Conservation (phyloP, 1,139 yeast genomes). For the Saccharomyces uvarum region DNA sequence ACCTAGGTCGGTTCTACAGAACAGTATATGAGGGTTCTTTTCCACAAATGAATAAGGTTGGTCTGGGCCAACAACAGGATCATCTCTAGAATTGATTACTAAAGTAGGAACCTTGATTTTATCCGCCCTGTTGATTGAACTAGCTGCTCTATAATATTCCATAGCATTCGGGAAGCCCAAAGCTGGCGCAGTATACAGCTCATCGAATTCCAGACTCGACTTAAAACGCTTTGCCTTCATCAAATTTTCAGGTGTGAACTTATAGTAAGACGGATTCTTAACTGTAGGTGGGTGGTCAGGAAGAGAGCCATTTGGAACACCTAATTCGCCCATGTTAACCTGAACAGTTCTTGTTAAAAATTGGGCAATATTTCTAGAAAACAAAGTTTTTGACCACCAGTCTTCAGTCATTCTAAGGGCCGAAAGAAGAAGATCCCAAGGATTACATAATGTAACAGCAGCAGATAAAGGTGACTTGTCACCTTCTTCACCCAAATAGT, state of each 20-base stretch:
- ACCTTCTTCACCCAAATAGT: conserved; percentile 71
- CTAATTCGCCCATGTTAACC: conserved; percentile 52
- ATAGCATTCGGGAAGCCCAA: conserved; percentile 64
- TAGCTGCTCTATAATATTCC: conserved; percentile 66
- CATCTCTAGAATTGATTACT: conserved; percentile 66
- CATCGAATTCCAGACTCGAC: conserved; percentile 57
- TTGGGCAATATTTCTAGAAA: conserved; percentile 58
- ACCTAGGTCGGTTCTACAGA: conserved; percentile 68
- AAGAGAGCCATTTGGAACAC: conserved; percentile 24
- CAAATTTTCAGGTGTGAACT: conserved; percentile 34
- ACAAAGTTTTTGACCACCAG: conserved; percentile 53
- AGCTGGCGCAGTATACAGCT: conserved; percentile 59
- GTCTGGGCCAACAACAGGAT: conserved; percentile 66
- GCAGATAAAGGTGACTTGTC: conserved; percentile 49
- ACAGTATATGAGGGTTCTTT: conserved; percentile 60
- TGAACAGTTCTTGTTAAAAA: conserved; percentile 57
- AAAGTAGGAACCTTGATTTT: conserved; percentile 60
- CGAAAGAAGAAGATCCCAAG: conserved; percentile 75
- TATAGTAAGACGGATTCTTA: conserved; percentile 24
- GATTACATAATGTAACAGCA: conserved; percentile 63
- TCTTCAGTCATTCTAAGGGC: conserved; percentile 44
- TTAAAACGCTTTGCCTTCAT: conserved; percentile 31
- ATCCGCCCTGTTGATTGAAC: conserved; percentile 52
- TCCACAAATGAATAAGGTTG: conserved; percentile 57
- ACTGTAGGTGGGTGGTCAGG: conserved; percentile 33